A percentile compares a stretch with the other conserved stretches of the same genome.
Evolutionary conservation across 148 eudicot genomes (phyloP).

Genomic region (Vaccinium macrocarpon): DNA sequence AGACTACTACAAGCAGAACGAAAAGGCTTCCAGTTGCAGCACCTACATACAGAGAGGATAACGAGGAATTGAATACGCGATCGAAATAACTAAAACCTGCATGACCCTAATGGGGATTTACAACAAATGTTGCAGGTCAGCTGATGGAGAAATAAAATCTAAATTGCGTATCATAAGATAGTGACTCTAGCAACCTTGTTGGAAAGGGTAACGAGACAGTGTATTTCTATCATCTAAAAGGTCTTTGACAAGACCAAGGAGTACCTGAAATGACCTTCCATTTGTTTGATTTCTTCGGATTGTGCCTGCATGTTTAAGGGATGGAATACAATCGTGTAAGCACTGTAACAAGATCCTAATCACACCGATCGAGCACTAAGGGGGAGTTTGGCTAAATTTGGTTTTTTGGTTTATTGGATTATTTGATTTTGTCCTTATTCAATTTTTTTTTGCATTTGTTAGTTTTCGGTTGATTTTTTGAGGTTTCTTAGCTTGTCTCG

Average conservation of each 20-base stretch:
- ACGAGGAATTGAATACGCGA: not conserved
- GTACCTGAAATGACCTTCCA: constrained; percentile 21
- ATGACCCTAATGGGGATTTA: too few species aligned
- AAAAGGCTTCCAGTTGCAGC: constrained; percentile 10
- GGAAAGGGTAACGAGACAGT: not conserved
- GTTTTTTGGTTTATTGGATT: too few species aligned
- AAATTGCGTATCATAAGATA: not conserved
- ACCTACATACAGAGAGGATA: not conserved
- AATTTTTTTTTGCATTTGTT: too few species aligned
- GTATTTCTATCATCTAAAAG: not conserved
- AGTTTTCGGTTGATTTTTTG: too few species aligned
- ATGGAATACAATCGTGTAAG: not conserved
- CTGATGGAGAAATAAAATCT: not conserved
- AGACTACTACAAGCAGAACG: constrained; percentile 1
- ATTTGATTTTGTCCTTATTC: too few species aligned
- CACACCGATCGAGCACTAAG: too few species aligned
- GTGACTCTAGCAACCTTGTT: not conserved
- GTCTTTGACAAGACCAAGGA: constrained; percentile 2
- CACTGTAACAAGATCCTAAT: not conserved
- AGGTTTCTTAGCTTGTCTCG: too few species aligned
- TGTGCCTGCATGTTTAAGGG: constrained; percentile 13
- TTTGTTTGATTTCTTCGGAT: not conserved
- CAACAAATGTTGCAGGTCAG: not conserved
- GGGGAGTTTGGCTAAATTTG: too few species aligned
- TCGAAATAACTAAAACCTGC: too few species aligned